Conservation (phyloP, 805 yeast genomes). For the Saturnispora mendoncae region DNA sequence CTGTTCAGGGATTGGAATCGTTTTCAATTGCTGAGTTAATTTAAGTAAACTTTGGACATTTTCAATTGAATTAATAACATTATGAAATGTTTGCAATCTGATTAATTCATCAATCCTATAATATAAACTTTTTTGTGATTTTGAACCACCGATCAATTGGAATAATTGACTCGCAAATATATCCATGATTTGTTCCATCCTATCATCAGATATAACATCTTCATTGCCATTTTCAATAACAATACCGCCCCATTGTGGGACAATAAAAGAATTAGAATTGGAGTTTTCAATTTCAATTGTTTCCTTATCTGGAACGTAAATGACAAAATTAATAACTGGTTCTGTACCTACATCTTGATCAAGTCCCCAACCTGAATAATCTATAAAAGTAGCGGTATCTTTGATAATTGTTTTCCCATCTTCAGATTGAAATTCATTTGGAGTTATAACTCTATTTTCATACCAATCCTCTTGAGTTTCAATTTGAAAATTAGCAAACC, state of each 20-base stretch:
- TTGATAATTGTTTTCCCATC: conserved; percentile 30
- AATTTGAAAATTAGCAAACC: conserved; percentile 61
- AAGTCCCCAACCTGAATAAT: conserved; percentile 77
- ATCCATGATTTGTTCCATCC: conserved; percentile 39
- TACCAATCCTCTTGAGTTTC: conserved; percentile 74
- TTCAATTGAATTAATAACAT: conserved; percentile 53
- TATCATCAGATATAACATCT: conserved; percentile 5
- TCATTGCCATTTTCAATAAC: conserved; percentile 34
- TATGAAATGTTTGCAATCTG: conserved; percentile 48
- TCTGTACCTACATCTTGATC: conserved; percentile 40
- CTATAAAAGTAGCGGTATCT: conserved; percentile 68
- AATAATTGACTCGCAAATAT: conserved; percentile 69
- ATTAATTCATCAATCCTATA: conserved; percentile 59
- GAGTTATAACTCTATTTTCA: conserved; percentile 31
- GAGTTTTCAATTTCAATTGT: conserved; percentile 38
- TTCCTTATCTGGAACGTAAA: conserved; percentile 50
- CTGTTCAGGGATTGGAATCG: conserved; percentile 74
- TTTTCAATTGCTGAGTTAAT: conserved; percentile 57
- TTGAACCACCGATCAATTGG: conserved; percentile 53
- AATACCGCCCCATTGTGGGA: conserved; percentile 91
- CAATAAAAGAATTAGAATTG: conserved; percentile 50
- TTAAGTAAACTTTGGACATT: conserved; percentile 66
- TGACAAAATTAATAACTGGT: conserved; percentile 62
- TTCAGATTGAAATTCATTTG: conserved; percentile 21
- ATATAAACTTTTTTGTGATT: conserved; percentile 46